These are phyloP conservation scores for Phytophthora meadii DNA, from an alignment of 352 stramenopile genomes.

Conservation along the genomic window DNA sequence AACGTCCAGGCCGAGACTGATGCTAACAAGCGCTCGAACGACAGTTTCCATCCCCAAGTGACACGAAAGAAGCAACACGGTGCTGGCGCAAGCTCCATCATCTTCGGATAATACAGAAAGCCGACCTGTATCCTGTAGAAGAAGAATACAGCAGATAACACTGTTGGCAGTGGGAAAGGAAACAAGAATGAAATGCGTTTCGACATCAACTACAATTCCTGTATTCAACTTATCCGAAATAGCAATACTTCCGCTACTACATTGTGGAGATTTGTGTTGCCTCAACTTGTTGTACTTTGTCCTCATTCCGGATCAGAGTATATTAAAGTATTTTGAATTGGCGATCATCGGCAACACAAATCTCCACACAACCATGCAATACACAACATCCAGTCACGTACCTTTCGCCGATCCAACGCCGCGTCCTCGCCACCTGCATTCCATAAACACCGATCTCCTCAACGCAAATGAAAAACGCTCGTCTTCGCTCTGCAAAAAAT, in stretches of 20 bases:
- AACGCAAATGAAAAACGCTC: slow-evolving; percentile 13
- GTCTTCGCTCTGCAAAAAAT: slow-evolving; percentile 44
- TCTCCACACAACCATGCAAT: slow-evolving; percentile 15
- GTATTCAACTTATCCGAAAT: neutral
- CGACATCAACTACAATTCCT: neutral
- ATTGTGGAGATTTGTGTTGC: slow-evolving; percentile 35
- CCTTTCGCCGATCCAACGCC: slow-evolving; percentile 13
- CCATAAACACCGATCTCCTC: slow-evolving; percentile 3
- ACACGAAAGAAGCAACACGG: slow-evolving; percentile 84
- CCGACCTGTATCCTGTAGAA: too few relatives aligned
- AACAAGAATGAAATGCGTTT: slow-evolving; percentile 19
- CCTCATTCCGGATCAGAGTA: slow-evolving; percentile 80
- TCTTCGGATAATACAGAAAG: slow-evolving; percentile 65
- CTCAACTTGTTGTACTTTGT: slow-evolving; percentile 62
- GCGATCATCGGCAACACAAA: slow-evolving; percentile 60
- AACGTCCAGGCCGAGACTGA: slow-evolving; percentile 61
- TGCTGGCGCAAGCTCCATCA: slow-evolving; percentile 79
- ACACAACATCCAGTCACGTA: slow-evolving; percentile 28
- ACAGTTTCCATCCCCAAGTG: slow-evolving; percentile 61
- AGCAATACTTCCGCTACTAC: neutral
- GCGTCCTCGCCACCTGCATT: slow-evolving; percentile 9
- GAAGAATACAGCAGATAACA: too few relatives aligned
- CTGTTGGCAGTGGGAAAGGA: neutral
- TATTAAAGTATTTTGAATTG: slow-evolving; percentile 84
- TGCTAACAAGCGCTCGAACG: slow-evolving; percentile 58